These are phyloP conservation scores for Macrolepiota dolichaula DNA, from an alignment of 768 basidiomycete species.

Conservation along the genomic window DNA sequence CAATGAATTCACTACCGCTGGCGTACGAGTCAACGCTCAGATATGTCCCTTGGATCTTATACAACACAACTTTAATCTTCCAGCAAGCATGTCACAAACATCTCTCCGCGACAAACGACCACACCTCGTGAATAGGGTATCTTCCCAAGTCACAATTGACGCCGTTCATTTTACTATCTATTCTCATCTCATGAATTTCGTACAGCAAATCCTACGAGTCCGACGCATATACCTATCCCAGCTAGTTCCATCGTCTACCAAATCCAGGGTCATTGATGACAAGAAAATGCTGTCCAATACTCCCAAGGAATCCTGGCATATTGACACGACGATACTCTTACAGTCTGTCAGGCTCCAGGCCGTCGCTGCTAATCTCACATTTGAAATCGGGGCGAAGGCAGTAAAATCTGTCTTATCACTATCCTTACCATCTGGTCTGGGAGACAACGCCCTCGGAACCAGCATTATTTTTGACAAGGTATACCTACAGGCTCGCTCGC, in stretches of 20 bases:
- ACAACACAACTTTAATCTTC: constrained; percentile 21
- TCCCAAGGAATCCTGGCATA: constrained; percentile 15
- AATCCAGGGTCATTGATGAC: background rate
- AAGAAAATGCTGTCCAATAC: constrained; percentile 8
- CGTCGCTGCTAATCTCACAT: constrained; percentile 65
- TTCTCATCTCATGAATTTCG: constrained; percentile 61
- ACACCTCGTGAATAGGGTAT: constrained; percentile 25
- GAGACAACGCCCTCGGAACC: constrained; percentile 42
- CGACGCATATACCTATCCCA: constrained; percentile 30
- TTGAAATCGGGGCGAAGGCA: constrained; percentile 51
- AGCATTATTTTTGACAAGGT: constrained; percentile 47
- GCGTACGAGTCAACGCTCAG: constrained; percentile 24
- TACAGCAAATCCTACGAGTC: constrained; percentile 52
- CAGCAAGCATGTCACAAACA: constrained; percentile 40
- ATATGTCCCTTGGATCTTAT: constrained; percentile 22
- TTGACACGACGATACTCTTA: constrained; percentile 40
- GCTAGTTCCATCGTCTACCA: background rate
- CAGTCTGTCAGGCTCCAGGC: constrained; percentile 52
- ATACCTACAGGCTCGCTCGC: constrained; percentile 58
- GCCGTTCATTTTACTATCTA: constrained; percentile 40
- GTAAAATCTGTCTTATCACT: constrained; percentile 36
- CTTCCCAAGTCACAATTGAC: constrained; percentile 35
- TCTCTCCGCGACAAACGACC: constrained; percentile 36
- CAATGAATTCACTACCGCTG: constrained; percentile 32
- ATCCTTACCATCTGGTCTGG: constrained; percentile 22